phyloP scores from a whole-genome alignment of 805 yeast species.

The Brettanomyces anomalus region DNA sequence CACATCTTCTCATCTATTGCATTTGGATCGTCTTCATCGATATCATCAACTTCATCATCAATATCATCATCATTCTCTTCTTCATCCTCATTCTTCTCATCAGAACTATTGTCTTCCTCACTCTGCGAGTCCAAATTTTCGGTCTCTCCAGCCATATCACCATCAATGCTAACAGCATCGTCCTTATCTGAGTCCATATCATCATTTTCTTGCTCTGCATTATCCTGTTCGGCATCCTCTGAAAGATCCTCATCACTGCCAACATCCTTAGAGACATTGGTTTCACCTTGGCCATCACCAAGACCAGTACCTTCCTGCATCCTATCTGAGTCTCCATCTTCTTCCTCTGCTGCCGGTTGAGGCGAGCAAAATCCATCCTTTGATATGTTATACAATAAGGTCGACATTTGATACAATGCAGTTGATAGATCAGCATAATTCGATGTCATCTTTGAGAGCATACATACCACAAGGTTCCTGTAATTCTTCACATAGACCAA shows the following conservation, averaged over 20 bases:
- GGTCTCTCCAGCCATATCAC: slow-evolving; percentile 92
- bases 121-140: slow-evolving; percentile 66
- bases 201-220: slow-evolving; percentile 63
- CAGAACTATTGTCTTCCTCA: slow-evolving; percentile 38
- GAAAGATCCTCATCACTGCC: slow-evolving; percentile 87
- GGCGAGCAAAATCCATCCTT: slow-evolving; percentile 91
- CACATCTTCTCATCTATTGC: slow-evolving; percentile 97
- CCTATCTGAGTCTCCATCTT: slow-evolving; percentile 38
- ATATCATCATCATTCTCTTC: slow-evolving; percentile 55
- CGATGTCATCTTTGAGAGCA: slow-evolving; percentile 35
- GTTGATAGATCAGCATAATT: slow-evolving; percentile 49
- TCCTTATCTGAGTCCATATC: slow-evolving; percentile 63
- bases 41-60: slow-evolving; percentile 83
- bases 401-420: slow-evolving; percentile 52
- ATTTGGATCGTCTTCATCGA: slow-evolving; percentile 87
- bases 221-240: slow-evolving; percentile 64
- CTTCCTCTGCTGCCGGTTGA: slow-evolving; percentile 60
- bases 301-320: slow-evolving; percentile 89
- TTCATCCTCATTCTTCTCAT: slow-evolving; percentile 37
- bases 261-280: slow-evolving; percentile 70
- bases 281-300: slow-evolving; percentile 74
- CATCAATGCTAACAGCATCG: slow-evolving; percentile 89
- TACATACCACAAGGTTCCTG: slow-evolving; percentile 32
- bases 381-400: slow-evolving; percentile 50
- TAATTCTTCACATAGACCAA: slow-evolving; percentile 61